Conservation (phyloP, 129 eudicot genomes). For the Ambrosia artemisiifolia region DNA sequence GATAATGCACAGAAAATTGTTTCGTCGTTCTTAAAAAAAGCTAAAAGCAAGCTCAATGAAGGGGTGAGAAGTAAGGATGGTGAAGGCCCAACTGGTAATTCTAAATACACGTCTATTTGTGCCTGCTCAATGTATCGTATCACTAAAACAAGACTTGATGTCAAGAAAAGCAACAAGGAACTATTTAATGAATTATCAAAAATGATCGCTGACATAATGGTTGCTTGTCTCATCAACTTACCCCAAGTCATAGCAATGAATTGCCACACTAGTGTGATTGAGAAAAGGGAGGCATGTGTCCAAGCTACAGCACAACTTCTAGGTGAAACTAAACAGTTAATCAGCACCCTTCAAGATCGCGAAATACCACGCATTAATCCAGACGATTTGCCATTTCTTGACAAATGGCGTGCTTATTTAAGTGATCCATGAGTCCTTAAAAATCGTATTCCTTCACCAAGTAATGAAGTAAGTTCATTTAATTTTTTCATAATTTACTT, state of each 20-base stretch:
- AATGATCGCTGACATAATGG: slow-evolving; percentile 10
- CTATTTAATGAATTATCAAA: background rate
- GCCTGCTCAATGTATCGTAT: background rate
- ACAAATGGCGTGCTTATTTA: slow-evolving; percentile 10
- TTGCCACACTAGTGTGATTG: slow-evolving; percentile 2
- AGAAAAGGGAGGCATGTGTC: slow-evolving; percentile 1
- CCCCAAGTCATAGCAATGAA: slow-evolving; percentile 14
- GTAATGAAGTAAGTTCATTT: background rate
- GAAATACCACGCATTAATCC: background rate
- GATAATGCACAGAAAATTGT: background rate
- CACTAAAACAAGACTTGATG: background rate
- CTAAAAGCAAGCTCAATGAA: background rate
- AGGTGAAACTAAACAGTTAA: background rate
- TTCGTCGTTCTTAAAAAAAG: background rate
- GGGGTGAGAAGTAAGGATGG: background rate
- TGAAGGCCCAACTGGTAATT: background rate
- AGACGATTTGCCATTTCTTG: background rate
- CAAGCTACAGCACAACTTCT: slow-evolving; percentile 2
- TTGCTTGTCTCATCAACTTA: slow-evolving; percentile 11
- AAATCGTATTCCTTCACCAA: background rate
- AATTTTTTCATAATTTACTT: background rate
- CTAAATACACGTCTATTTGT: background rate
- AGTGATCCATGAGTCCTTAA: background rate
- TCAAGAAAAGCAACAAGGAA: background rate
- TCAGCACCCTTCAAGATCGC: background rate